Conservation (phyloP, 495 filamentous ascomycete genomes). For the Chaetomium cochliodes region DNA sequence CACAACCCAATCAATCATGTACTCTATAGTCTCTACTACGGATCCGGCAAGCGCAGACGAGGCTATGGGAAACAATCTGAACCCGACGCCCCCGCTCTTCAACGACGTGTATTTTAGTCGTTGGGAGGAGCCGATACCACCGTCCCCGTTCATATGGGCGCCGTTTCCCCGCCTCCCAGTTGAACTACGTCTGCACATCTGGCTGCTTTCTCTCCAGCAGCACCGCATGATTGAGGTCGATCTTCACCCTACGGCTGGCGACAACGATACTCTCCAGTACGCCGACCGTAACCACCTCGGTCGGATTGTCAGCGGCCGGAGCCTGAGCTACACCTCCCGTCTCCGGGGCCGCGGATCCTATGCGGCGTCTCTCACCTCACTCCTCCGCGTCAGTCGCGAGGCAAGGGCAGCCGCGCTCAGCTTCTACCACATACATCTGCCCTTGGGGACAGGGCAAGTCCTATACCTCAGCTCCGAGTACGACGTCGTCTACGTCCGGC, state of each 20-base stretch:
- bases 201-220: neutral
- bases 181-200: slow-evolving; percentile 5
- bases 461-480: neutral
- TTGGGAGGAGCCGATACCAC: neutral
- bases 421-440: slow-evolving; percentile 1
- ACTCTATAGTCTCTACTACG: slow-evolving; percentile 7
- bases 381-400: neutral
- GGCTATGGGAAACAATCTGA: slow-evolving; percentile 1
- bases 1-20: slow-evolving; percentile 8
- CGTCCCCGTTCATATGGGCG: slow-evolving; percentile 3
- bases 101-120: slow-evolving; percentile 9
- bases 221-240: slow-evolving; percentile 8
- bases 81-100: slow-evolving; percentile 8
- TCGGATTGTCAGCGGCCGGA: slow-evolving; percentile 6
- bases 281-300: neutral
- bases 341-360: neutral
- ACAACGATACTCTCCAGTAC: neutral
- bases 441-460: neutral
- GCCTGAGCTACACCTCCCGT: neutral
- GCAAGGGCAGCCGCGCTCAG: neutral
- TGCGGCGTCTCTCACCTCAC: neutral
- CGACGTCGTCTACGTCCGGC: slow-evolving; percentile 1
- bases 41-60: slow-evolving; percentile 3
- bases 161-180: neutral
- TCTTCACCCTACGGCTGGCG: neutral